A percentile compares a stretch with the other conserved stretches of the same genome.
These are phyloP conservation scores for Monosporozyma solicola DNA, from an alignment of 805 yeast species.

Conservation along the genomic window DNA sequence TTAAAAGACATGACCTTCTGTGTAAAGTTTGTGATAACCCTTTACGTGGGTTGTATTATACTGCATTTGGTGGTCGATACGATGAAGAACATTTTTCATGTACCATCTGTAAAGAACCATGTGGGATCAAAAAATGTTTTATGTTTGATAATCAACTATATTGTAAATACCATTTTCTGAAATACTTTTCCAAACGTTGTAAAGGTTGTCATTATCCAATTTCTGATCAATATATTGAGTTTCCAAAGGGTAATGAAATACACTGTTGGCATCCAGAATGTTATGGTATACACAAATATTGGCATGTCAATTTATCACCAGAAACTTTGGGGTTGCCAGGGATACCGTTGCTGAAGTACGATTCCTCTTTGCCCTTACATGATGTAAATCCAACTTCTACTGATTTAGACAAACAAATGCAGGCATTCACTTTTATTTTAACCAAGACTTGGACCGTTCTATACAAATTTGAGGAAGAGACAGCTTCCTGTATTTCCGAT, in stretches of 20 bases:
- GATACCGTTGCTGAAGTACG: slow-evolving; percentile 21
- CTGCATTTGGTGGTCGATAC: slow-evolving; percentile 85
- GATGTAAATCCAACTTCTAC: slow-evolving; percentile 36
- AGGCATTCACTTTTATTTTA: slow-evolving; percentile 50
- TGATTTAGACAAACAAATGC: slow-evolving; percentile 50
- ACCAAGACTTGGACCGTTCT: slow-evolving; percentile 75
- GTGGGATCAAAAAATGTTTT: slow-evolving; percentile 86
- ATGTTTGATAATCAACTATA: slow-evolving; percentile 76
- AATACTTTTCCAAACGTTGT: slow-evolving; percentile 75
- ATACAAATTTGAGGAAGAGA: slow-evolving; percentile 80
- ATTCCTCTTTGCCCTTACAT: slow-evolving; percentile 14
- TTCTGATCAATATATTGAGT: slow-evolving; percentile 87
- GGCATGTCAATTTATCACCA: slow-evolving; percentile 78
- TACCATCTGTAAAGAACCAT: slow-evolving; percentile 72
- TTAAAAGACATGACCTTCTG: slow-evolving; percentile 73
- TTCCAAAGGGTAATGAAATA: slow-evolving; percentile 79
- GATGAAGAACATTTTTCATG: slow-evolving; percentile 95
- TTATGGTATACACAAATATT: slow-evolving; percentile 92
- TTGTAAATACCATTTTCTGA: slow-evolving; percentile 91
- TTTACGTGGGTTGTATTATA: slow-evolving; percentile 84
- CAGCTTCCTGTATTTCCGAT: slow-evolving; percentile 83
- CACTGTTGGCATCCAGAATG: slow-evolving; percentile 99
- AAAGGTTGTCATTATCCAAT: slow-evolving; percentile 91
- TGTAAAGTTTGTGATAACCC: slow-evolving; percentile 82
- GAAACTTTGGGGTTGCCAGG: slow-evolving; percentile 43